phyloP scores from a whole-genome alignment of 1,284 basidiomycete species.

The Boletus calvinii region DNA sequence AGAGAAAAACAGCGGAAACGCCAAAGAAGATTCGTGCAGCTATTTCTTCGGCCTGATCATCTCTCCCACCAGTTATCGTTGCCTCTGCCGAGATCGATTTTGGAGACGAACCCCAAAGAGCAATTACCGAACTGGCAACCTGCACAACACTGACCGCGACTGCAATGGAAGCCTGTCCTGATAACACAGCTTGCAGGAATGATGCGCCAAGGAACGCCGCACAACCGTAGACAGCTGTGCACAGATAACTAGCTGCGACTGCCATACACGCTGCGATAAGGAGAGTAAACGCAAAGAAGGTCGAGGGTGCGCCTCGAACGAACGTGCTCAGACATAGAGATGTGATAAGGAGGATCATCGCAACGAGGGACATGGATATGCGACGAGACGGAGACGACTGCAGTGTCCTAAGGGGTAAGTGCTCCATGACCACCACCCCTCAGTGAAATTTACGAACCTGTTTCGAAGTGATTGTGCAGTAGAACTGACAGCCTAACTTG shows the following conservation, averaged over 20 bases:
- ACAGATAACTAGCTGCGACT: background rate
- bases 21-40: background rate
- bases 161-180: background rate
- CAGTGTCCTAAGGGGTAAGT: background rate
- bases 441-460: background rate
- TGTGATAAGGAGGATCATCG: background rate
- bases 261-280: background rate
- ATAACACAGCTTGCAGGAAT: background rate
- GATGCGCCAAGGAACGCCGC: background rate
- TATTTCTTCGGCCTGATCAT: background rate
- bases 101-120: background rate
- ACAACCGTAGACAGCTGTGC: background rate
- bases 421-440: background rate
- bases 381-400: background rate
- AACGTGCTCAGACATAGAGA: background rate
- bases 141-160: background rate
- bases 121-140: background rate
- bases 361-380: background rate
- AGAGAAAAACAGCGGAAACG: background rate
- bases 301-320: background rate
- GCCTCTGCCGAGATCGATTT: background rate
- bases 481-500: conserved; percentile 6
- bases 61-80: background rate
- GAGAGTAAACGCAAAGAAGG: background rate
- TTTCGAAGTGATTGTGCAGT: conserved; percentile 7